Percentiles rank a stretch among this genome's conserved stretches.
These are phyloP conservation scores for Mycena kentingensis DNA, from an alignment of 768 basidiomycete genomes.

Conservation along the genomic window DNA sequence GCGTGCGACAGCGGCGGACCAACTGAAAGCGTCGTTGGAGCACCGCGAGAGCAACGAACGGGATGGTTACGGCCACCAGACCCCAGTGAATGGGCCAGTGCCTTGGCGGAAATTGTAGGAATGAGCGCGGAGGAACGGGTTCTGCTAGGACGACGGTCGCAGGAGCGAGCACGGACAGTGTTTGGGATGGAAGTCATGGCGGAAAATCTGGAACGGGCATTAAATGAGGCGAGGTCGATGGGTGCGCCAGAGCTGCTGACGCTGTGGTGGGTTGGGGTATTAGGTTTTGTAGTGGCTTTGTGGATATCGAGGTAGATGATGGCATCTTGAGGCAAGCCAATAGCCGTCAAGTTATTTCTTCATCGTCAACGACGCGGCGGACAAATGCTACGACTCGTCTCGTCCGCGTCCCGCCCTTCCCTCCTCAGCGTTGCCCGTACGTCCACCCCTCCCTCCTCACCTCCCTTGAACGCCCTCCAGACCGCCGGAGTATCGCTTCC, in stretches of 20 bases:
- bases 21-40: constrained; percentile 71
- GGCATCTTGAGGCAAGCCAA: neutral
- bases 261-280: neutral
- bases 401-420: constrained; percentile 62
- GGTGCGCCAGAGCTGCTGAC: constrained; percentile 35
- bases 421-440: constrained; percentile 47
- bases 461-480: constrained; percentile 36
- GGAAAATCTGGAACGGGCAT: constrained; percentile 52
- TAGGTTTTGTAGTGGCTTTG: neutral
- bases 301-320: neutral
- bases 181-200: constrained; percentile 85
- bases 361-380: neutral
- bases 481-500: constrained; percentile 64
- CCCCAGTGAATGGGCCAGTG: constrained; percentile 67
- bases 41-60: constrained; percentile 50
- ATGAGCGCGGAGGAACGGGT: constrained; percentile 44
- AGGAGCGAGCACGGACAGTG: constrained; percentile 55
- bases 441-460: neutral
- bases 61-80: constrained; percentile 77
- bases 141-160: constrained; percentile 56
- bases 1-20: constrained; percentile 90
- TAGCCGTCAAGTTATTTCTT: neutral
- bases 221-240: constrained; percentile 57
- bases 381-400: constrained; percentile 70
- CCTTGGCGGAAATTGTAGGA: constrained; percentile 59